These are phyloP conservation scores for Casuarina equisetifolia DNA, from an alignment of 306 rosid species.

Conservation along the genomic window DNA sequence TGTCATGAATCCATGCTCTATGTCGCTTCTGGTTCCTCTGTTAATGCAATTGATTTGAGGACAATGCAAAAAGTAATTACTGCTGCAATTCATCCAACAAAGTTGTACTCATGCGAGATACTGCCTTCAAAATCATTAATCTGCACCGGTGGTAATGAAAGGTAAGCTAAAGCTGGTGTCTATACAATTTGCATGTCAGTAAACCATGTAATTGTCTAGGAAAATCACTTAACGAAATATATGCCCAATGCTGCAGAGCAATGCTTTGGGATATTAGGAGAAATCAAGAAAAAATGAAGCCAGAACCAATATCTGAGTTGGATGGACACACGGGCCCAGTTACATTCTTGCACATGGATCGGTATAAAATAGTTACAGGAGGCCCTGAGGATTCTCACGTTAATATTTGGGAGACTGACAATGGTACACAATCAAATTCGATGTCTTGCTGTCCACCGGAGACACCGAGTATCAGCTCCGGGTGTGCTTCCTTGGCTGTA, in stretches of 20 bases:
- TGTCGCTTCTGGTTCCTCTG: conserved; percentile 69
- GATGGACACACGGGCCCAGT: conserved; percentile 65
- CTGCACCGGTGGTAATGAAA: conserved; percentile 66
- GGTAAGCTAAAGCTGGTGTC: conserved; percentile 40
- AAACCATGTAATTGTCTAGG: conserved; percentile 4
- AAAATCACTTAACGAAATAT: conserved; percentile 15
- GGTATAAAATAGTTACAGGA: conserved; percentile 72
- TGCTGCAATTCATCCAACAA: conserved; percentile 46
- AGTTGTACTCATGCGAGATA: conserved; percentile 58
- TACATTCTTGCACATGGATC: conserved; percentile 60
- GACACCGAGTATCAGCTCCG: not conserved
- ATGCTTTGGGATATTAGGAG: conserved; percentile 82
- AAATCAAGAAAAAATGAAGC: conserved; percentile 42
- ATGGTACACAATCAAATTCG: conserved; percentile 54
- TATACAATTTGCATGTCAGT: not conserved
- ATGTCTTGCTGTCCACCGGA: conserved; percentile 29
- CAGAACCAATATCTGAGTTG: conserved; percentile 58
- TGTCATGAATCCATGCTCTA: conserved; percentile 76
- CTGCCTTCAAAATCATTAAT: conserved; percentile 66
- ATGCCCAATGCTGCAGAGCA: conserved; percentile 54
- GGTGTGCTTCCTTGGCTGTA: conserved; percentile 62
- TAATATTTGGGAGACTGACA: conserved; percentile 61
- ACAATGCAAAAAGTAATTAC: conserved; percentile 71
- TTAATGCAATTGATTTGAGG: conserved; percentile 70
- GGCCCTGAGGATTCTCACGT: conserved; percentile 33